Conservation (phyloP, 2,329 filamentous ascomycete genomes). For the Epichloe coenophiala region DNA sequence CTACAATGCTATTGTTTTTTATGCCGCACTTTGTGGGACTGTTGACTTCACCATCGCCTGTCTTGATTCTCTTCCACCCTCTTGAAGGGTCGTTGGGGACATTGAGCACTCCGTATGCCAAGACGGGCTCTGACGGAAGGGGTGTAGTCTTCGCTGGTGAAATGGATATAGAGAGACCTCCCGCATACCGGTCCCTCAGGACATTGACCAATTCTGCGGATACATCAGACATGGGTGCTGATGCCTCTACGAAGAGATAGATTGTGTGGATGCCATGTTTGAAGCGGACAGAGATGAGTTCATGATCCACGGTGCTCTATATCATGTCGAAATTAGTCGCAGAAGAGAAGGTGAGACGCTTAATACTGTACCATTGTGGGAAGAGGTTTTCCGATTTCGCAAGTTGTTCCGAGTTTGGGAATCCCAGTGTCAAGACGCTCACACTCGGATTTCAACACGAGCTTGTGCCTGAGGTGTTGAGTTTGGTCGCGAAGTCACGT, state of each 20-base stretch:
- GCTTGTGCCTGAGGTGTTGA: neutral
- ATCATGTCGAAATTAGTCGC: neutral
- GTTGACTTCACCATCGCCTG: slow-evolving; percentile 20
- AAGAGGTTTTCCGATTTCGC: neutral
- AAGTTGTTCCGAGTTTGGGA: neutral
- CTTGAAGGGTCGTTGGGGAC: slow-evolving; percentile 28
- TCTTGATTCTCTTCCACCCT: slow-evolving; percentile 36
- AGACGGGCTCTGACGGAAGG: slow-evolving; percentile 26
- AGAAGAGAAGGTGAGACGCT: neutral
- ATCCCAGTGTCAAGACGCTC: neutral
- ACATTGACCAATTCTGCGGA: slow-evolving; percentile 44
- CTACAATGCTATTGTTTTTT: slow-evolving; percentile 33
- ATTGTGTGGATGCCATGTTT: slow-evolving; percentile 61
- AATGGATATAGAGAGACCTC: slow-evolving; percentile 31
- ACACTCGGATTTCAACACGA: too few relatives aligned
- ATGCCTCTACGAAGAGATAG: slow-evolving; percentile 50
- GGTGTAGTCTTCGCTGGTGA: slow-evolving; percentile 20
- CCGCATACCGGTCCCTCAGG: slow-evolving; percentile 42
- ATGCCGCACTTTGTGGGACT: slow-evolving; percentile 30
- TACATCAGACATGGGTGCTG: slow-evolving; percentile 41
- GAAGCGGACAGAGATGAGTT: slow-evolving; percentile 54
- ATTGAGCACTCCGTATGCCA: slow-evolving; percentile 34
- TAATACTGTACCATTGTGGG: neutral
- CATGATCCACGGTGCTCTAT: slow-evolving; percentile 23
- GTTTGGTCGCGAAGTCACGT: neutral